A percentile compares a stretch with the other conserved stretches of the same genome.
Evolutionary conservation across 306 rosid genomes (phyloP).

Genomic region (Hippophae gyantsensis): DNA sequence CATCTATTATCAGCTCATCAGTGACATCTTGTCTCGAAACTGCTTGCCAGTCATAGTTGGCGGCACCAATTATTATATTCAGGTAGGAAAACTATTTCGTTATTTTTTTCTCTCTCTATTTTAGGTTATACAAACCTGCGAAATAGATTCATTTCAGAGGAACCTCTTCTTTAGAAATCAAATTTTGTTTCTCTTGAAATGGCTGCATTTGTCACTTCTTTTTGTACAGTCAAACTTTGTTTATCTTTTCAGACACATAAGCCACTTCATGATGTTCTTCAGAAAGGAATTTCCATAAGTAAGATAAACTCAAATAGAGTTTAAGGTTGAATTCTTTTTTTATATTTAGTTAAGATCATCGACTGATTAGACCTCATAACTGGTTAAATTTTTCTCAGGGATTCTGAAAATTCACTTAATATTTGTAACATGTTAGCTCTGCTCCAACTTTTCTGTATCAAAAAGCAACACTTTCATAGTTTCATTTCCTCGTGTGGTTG

Average conservation of each 20-base stretch:
- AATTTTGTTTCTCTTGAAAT: not conserved
- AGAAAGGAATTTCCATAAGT: not conserved
- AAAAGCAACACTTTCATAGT: not conserved
- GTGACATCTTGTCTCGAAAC: slow-evolving; percentile 54
- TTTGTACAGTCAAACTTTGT: not conserved
- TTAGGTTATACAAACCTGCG: not conserved
- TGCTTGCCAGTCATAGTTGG: slow-evolving; percentile 79
- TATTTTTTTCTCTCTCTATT: not conserved
- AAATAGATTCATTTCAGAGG: not conserved
- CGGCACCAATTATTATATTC: slow-evolving; percentile 92
- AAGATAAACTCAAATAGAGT: not conserved
- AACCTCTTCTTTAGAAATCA: not conserved
- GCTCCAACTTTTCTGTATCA: not conserved
- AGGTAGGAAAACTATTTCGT: slow-evolving; percentile 33
- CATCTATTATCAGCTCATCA: slow-evolving; percentile 48
- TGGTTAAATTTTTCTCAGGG: no score
- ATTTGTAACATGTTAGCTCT: not conserved
- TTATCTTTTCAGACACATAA: no score
- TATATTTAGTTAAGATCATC: no score
- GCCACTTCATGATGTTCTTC: not conserved
- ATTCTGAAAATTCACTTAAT: no score
- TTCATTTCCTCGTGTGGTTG: not conserved
- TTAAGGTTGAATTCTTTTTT: no score
- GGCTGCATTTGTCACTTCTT: not conserved
- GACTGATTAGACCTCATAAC: no score